Evolutionary conservation across 164 flowering plant species (phyloP).

Genomic region (Aristolochia fimbriata): DNA sequence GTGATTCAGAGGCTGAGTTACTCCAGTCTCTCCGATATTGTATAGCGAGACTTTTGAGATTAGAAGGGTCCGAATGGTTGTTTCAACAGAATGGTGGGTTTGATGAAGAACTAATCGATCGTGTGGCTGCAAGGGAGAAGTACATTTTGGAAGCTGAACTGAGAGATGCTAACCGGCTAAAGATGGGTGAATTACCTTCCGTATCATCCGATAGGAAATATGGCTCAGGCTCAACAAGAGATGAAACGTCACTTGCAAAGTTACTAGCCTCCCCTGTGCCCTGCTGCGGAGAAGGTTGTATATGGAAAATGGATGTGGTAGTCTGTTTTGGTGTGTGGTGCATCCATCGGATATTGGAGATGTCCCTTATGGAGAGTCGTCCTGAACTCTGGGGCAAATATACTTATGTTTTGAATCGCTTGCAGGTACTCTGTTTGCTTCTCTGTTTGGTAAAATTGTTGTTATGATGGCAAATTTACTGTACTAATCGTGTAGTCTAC

Average conservation of each 20-base stretch:
- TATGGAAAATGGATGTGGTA: slow-evolving; percentile 63
- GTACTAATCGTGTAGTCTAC: slow-evolving; percentile 7
- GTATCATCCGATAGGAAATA: slow-evolving; percentile 27
- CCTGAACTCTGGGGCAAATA: slow-evolving; percentile 99
- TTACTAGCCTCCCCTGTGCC: slow-evolving; percentile 44
- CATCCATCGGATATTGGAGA: slow-evolving; percentile 76
- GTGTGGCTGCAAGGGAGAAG: slow-evolving; percentile 81
- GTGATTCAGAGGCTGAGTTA: slow-evolving; percentile 55
- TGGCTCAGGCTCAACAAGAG: slow-evolving; percentile 37
- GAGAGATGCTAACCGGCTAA: slow-evolving; percentile 27
- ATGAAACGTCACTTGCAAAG: slow-evolving; percentile 24
- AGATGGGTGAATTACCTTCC: slow-evolving; percentile 28
- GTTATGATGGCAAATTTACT: not conserved
- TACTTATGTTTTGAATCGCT: slow-evolving; percentile 91
- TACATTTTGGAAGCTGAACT: slow-evolving; percentile 56
- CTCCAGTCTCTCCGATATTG: slow-evolving; percentile 71
- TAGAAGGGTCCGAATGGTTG: slow-evolving; percentile 95
- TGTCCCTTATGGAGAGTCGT: slow-evolving; percentile 96
- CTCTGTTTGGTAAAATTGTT: not conserved
- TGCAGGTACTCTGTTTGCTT: slow-evolving; percentile 64
- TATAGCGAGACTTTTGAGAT: slow-evolving; percentile 55
- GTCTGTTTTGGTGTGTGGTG: slow-evolving; percentile 97
- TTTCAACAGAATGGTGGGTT: slow-evolving; percentile 75
- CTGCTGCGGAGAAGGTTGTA: slow-evolving; percentile 80
- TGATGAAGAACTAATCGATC: slow-evolving; percentile 86